phyloP scores from a whole-genome alignment of 1,284 basidiomycete genomes.

The Trichosporon coremiiforme region DNA sequence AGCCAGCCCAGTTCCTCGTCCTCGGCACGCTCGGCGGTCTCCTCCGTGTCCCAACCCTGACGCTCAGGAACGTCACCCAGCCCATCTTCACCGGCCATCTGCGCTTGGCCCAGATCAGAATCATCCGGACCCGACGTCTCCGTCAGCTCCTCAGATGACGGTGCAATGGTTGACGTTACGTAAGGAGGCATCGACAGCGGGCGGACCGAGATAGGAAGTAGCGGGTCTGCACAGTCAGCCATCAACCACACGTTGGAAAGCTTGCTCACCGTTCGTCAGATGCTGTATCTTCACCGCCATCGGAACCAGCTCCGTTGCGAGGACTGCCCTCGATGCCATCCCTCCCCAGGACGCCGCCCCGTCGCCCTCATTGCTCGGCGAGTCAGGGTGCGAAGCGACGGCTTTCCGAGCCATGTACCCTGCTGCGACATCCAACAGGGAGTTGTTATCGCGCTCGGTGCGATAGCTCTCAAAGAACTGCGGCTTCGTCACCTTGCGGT shows the following conservation, averaged over 20 bases:
- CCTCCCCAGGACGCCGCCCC: constrained; percentile 42
- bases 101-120: constrained; percentile 19
- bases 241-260: no score
- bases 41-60: constrained; percentile 25
- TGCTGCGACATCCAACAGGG: constrained; percentile 47
- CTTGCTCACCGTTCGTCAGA: constrained; percentile 26
- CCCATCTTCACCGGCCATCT: constrained; percentile 28
- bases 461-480: constrained; percentile 58
- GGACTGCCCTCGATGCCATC: constrained; percentile 36
- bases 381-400: constrained; percentile 8
- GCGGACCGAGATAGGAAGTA: constrained; percentile 43
- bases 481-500: constrained; percentile 69
- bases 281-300: constrained; percentile 52
- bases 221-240: constrained; percentile 33
- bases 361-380: constrained; percentile 28
- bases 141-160: constrained; percentile 13
- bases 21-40: constrained; percentile 4
- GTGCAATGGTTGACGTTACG: neutral
- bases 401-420: constrained; percentile 45
- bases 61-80: constrained; percentile 28
- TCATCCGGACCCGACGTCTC: constrained; percentile 18
- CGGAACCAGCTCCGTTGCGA: constrained; percentile 52
- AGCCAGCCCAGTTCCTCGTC: constrained; percentile 25
- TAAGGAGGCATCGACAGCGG: constrained; percentile 39
- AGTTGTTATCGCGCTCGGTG: constrained; percentile 47